Conservation (phyloP, 768 basidiomycete genomes). For the Lactifluus rugatus region DNA sequence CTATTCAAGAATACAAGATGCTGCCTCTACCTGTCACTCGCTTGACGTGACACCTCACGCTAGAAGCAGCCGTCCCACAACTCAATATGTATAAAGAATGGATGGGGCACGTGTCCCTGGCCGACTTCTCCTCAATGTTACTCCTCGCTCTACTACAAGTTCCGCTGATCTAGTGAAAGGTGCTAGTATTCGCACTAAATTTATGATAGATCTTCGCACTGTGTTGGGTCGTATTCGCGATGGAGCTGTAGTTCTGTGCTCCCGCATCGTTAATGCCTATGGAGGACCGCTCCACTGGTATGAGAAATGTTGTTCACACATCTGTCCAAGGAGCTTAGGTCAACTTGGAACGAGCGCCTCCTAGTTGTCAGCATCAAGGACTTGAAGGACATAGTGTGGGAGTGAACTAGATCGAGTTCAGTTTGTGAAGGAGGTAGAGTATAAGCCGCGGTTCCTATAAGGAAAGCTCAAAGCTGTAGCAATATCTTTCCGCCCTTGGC, state of each 20-base stretch:
- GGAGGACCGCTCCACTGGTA: background rate
- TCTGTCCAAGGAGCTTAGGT: background rate
- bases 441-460: background rate
- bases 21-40: background rate
- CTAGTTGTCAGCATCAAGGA: no score
- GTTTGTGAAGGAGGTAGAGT: background rate
- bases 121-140: background rate
- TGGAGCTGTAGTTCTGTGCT: background rate
- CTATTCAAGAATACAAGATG: background rate
- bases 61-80: background rate
- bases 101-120: background rate
- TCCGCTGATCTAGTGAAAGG: background rate
- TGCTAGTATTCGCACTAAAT: background rate
- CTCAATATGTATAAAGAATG: background rate
- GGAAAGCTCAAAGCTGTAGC: no score
- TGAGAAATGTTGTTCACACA: background rate
- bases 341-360: background rate
- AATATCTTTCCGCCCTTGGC: no score
- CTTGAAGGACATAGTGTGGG: no score
- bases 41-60: background rate
- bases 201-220: background rate
- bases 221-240: background rate
- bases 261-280: background rate
- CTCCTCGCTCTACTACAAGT: background rate
- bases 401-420: no score